These are phyloP conservation scores for Thalassiosira hispida DNA, from an alignment of 352 stramenopile species.

Conservation along the genomic window DNA sequence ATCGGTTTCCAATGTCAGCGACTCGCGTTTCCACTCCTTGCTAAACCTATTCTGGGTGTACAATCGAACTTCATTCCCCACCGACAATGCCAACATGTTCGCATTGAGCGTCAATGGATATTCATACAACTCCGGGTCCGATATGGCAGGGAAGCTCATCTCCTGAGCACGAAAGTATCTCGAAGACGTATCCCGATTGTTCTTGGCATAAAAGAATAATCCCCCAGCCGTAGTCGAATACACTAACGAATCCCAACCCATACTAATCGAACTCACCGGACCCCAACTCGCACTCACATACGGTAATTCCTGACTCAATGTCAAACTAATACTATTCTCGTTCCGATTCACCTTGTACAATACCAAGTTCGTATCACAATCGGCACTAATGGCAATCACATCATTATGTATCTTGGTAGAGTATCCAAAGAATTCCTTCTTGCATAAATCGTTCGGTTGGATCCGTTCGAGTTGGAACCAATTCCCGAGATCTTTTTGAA, in stretches of 20 bases:
- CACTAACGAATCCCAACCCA: conserved; percentile 12
- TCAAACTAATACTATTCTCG: conserved; percentile 5
- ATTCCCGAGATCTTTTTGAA: conserved; percentile 21
- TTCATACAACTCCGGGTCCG: conserved; percentile 18
- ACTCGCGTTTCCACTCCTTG: conserved; percentile 24
- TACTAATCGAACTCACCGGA: conserved; percentile 15
- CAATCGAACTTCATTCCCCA: conserved; percentile 21
- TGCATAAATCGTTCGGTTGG: conserved; percentile 15
- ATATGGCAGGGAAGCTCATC: conserved; percentile 20
- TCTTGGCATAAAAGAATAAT: conserved; percentile 17
- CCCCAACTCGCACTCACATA: conserved; percentile 7
- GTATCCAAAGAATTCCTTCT: conserved; percentile 17
- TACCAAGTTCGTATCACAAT: conserved; percentile 31
- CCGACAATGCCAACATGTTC: conserved; percentile 24
- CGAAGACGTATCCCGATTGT: neutral
- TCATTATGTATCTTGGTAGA: conserved; percentile 13
- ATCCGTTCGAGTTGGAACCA: conserved; percentile 20
- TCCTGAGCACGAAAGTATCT: conserved; percentile 22
- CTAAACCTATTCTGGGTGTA: conserved; percentile 23
- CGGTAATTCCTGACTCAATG: conserved; percentile 13
- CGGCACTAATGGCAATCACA: conserved; percentile 22
- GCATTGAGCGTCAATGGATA: conserved; percentile 16
- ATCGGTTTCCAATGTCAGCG: conserved; percentile 9
- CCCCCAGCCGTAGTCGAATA: conserved; percentile 32
- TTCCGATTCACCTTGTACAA: conserved; percentile 23